phyloP scores from a whole-genome alignment of 2,329 filamentous ascomycete genomes.

The Didymella glomerata region DNA sequence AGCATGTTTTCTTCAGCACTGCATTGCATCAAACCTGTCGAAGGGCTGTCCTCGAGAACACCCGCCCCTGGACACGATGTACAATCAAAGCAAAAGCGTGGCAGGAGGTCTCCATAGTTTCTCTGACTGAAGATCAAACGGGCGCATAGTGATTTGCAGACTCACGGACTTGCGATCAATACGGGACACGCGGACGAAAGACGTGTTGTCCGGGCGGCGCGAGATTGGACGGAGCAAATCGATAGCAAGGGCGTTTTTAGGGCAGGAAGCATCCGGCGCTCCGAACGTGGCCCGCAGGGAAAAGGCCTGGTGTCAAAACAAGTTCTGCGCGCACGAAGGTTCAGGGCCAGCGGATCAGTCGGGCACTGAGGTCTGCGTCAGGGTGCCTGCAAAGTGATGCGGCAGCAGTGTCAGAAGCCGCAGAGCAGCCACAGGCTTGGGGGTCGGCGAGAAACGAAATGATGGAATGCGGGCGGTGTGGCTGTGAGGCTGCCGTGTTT shows the following conservation, averaged over 20 bases:
- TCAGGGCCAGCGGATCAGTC: neutral
- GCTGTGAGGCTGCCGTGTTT: slow-evolving; percentile 18
- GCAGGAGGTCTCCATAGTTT: neutral
- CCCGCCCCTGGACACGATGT: neutral
- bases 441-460: slow-evolving; percentile 1
- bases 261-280: slow-evolving; percentile 18
- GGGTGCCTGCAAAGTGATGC: neutral
- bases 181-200: slow-evolving; percentile 20
- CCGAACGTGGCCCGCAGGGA: slow-evolving; percentile 20
- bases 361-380: neutral
- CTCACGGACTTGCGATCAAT: slow-evolving; percentile 5
- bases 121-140: slow-evolving; percentile 19
- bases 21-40: neutral
- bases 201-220: slow-evolving; percentile 18
- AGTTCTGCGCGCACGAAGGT: neutral
- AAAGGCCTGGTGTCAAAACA: slow-evolving; percentile 2
- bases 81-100: neutral
- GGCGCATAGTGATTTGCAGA: slow-evolving; percentile 4
- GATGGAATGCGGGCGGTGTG: slow-evolving; percentile 19
- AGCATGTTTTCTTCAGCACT: neutral
- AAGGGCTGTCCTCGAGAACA: neutral
- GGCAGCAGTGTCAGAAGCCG: slow-evolving; percentile 8
- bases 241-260: slow-evolving; percentile 19
- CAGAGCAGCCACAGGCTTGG: slow-evolving; percentile 13
- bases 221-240: slow-evolving; percentile 20